A percentile compares a stretch with the other conserved stretches of the same genome.
Conservation (phyloP, 768 basidiomycete species). For the Cyathus striatus region DNA sequence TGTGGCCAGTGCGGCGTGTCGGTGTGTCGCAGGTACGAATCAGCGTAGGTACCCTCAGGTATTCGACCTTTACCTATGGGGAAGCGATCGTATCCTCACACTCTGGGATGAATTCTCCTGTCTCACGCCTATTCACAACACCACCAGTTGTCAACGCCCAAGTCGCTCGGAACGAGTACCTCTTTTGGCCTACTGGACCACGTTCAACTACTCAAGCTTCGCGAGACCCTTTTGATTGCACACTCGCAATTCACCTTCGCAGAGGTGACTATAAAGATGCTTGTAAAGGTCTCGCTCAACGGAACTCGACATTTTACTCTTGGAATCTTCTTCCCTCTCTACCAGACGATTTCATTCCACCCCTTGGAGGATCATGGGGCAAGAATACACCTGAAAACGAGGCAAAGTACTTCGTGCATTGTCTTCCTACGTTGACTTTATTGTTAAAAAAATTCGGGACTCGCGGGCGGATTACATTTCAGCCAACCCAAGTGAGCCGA, state of each 20-base stretch:
- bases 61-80: constrained; percentile 43
- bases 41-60: no score
- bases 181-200: constrained; percentile 28
- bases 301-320: constrained; percentile 40
- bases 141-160: constrained; percentile 39
- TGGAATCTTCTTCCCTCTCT: constrained; percentile 42
- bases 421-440: constrained; percentile 37
- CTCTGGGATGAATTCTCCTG: constrained; percentile 39
- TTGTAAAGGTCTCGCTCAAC: constrained; percentile 33
- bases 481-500: constrained; percentile 15
- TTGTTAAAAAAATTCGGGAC: constrained; percentile 35
- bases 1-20: no score
- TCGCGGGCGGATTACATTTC: constrained; percentile 30
- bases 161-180: constrained; percentile 35
- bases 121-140: constrained; percentile 37
- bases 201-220: constrained; percentile 18
- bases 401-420: constrained; percentile 35
- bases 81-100: constrained; percentile 27
- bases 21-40: no score
- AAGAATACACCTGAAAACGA: constrained; percentile 34
- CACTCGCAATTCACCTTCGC: constrained; percentile 46
- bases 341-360: constrained; percentile 39
- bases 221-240: constrained; percentile 32
- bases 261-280: constrained; percentile 44
- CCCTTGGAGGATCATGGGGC: constrained; percentile 26